Evolutionary conservation across 345 rosid genomes (phyloP), one percentile per base, ranked within the genome.

Genomic region (Pistacia integerrima): DNA sequence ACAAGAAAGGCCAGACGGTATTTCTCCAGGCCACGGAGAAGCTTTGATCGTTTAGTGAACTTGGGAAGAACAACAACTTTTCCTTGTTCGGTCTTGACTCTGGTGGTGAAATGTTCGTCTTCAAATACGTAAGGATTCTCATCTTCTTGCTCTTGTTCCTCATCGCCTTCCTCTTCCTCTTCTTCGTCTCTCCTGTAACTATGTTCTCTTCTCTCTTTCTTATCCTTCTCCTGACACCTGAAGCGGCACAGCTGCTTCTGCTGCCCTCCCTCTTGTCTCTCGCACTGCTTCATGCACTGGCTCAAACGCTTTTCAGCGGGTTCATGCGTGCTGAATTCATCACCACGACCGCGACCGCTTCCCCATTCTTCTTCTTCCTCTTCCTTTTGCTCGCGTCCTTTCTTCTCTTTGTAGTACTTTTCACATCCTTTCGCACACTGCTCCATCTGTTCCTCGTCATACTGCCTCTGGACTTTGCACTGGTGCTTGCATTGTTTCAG

Each of bases 401-500:
- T 33, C 54, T 52, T 76, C 65, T 48, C 72, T 82, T 81, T 56
- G 72, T 74, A 35, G 79, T 85, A 84, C 6, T 79, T 82, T 66
- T 83, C 82, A 64, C 90, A 88, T 20, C n/a, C 66, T 38, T 51
- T 38, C 14, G 3, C 12, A 68, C 94, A 87, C 49, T 13, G 33
- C 38, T 74, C 70, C 72, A 67, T 72, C 81, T 87, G 68, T 3
- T 72, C 20, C 70, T 64, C 82, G 28, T 72, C 69, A 67, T 56
- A 74, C 22, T 78, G 79, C 8, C 72, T 77, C 72, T 85, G 85
- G 54, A 68, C 82, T 79, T 66, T 48, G 85, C 94, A 90, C 71
- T 80, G 88, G 74, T 79, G 83, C 80, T 25, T 54, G 85, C 93
- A 89, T 78, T 76, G 81, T 82, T 77, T 74, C 49, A 78, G 80